Evolutionary conservation across 768 basidiomycete species (phyloP).

Genomic region (Phaeotremella fagi): DNA sequence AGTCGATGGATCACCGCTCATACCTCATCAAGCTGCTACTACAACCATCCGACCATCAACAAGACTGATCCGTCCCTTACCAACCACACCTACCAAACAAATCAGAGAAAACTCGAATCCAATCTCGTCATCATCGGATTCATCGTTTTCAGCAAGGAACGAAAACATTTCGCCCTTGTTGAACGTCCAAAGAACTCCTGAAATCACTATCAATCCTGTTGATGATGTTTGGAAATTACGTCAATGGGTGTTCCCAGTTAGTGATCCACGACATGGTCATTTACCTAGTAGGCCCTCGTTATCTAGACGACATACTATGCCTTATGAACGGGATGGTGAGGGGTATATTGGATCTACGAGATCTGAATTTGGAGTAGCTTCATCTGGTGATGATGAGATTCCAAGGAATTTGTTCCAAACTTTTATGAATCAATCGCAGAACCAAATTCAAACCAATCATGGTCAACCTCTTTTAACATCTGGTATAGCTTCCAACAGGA

Average conservation of each 20-base stretch:
- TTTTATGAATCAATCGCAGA: background rate
- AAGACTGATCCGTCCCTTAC: too few relatives aligned
- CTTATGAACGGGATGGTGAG: background rate
- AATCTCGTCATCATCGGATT: background rate
- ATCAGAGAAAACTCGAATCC: background rate
- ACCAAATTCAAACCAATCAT: background rate
- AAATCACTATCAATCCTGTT: background rate
- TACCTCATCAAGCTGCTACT: background rate
- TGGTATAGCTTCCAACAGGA: background rate
- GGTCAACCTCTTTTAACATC: background rate
- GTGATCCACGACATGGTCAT: background rate
- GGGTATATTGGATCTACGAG: background rate
- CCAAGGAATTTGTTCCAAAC: background rate
- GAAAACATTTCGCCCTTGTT: too few relatives aligned
- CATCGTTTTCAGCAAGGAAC: too few relatives aligned
- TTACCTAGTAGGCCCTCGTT: background rate
- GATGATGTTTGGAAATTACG: slow-evolving; percentile 7
- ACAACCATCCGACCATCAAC: background rate
- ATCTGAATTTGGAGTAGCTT: slow-evolving; percentile 5
- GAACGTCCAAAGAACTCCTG: background rate
- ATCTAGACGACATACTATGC: slow-evolving; percentile 10
- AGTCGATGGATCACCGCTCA: slow-evolving; percentile 11
- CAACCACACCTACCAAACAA: background rate
- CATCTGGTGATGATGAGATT: background rate
- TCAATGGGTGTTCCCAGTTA: slow-evolving; percentile 11